Conservation (phyloP, 1,284 basidiomycete species). For the Austroboletus rostrupii region DNA sequence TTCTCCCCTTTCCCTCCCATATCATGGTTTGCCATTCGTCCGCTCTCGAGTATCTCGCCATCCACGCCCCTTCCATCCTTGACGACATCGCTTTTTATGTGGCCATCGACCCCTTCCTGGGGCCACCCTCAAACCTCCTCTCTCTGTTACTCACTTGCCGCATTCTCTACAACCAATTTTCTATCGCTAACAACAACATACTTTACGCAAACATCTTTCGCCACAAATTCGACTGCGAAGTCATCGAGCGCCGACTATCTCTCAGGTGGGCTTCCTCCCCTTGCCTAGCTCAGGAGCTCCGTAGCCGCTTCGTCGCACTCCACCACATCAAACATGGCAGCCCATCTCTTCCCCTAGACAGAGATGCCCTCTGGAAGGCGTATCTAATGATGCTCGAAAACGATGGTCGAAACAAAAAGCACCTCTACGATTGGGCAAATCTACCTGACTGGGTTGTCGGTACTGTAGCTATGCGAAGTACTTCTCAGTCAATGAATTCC, state of each 20-base stretch:
- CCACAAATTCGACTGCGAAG: slow-evolving; percentile 56
- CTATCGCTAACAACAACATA: slow-evolving; percentile 36
- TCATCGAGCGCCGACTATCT: slow-evolving; percentile 51
- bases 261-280: slow-evolving; percentile 34
- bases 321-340: slow-evolving; percentile 33
- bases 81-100: slow-evolving; percentile 39
- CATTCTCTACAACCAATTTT: slow-evolving; percentile 39
- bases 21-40: slow-evolving; percentile 7
- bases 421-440: slow-evolving; percentile 43
- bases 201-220: slow-evolving; percentile 63
- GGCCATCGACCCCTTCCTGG: slow-evolving; percentile 34
- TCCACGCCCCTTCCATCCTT: slow-evolving; percentile 28
- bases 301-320: slow-evolving; percentile 35
- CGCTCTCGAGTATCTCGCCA: slow-evolving; percentile 25
- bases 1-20: not conserved
- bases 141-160: slow-evolving; percentile 50
- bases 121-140: slow-evolving; percentile 40
- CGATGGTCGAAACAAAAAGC: slow-evolving; percentile 60
- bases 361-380: slow-evolving; percentile 52
- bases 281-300: slow-evolving; percentile 38
- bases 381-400: slow-evolving; percentile 71
- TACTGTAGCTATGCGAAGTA: slow-evolving; percentile 18
- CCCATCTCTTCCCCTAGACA: slow-evolving; percentile 16
- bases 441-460: slow-evolving; percentile 27
- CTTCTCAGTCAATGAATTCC: slow-evolving; percentile 1